phyloP scores from a whole-genome alignment of 1,284 basidiomycete species.

The Boletus semigastroideus region DNA sequence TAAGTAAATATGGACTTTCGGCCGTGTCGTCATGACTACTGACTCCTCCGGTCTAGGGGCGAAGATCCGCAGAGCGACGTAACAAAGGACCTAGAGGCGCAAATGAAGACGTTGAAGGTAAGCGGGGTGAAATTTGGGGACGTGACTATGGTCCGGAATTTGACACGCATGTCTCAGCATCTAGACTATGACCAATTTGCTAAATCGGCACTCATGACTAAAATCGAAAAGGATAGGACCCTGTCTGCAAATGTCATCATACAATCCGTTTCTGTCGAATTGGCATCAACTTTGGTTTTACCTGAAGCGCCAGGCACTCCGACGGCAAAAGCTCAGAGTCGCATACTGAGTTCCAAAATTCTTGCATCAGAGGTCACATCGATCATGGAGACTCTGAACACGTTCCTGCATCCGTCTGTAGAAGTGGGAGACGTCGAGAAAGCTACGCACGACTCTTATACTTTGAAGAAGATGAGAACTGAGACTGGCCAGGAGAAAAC shows the following conservation, averaged over 20 bases:
- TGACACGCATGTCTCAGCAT: constrained; percentile 41
- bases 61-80: constrained; percentile 41
- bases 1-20: constrained; percentile 30
- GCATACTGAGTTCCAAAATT: constrained; percentile 75
- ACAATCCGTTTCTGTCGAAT: constrained; percentile 45
- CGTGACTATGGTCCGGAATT: background rate
- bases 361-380: constrained; percentile 61
- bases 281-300: constrained; percentile 34
- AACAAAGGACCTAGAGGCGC: constrained; percentile 57
- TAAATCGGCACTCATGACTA: constrained; percentile 62
- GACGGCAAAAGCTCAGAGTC: constrained; percentile 64
- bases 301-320: constrained; percentile 43
- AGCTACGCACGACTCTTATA: background rate
- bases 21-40: background rate
- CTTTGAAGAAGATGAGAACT: constrained; percentile 10
- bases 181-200: constrained; percentile 61
- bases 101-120: constrained; percentile 72
- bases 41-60: constrained; percentile 34
- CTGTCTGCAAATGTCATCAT: constrained; percentile 50
- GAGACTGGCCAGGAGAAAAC: background rate
- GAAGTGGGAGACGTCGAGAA: background rate
- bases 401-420: constrained; percentile 41
- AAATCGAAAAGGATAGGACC: constrained; percentile 71
- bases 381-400: constrained; percentile 52
- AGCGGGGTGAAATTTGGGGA: constrained; percentile 11